Evolutionary conservation across 164 flowering plant species (phyloP).

Genomic region (Litsea cubeba): DNA sequence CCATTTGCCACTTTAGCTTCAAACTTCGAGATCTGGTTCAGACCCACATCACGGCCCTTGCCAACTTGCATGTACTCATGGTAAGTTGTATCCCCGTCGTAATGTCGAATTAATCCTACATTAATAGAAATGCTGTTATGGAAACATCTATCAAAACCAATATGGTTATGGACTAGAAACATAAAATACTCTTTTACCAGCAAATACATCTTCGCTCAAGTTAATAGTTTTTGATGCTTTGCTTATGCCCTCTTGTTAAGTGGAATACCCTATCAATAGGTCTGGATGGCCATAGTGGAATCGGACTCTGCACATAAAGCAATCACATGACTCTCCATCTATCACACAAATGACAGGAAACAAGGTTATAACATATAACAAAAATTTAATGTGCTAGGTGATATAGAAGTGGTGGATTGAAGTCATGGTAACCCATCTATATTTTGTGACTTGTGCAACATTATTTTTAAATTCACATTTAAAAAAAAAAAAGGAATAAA

Average conservation of each 20-base stretch:
- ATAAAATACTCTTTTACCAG: conserved; percentile 43
- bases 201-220: conserved; percentile 93
- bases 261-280: conserved; percentile 92
- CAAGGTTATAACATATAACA: not conserved
- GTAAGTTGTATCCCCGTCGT: conserved; percentile 66
- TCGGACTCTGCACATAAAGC: conserved; percentile 69
- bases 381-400: not conserved
- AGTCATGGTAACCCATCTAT: not conserved
- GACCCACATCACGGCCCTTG: conserved; percentile 95
- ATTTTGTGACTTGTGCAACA: not conserved
- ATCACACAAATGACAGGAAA: not conserved
- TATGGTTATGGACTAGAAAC: conserved; percentile 32
- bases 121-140: conserved; percentile 1
- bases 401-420: not conserved
- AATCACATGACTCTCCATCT: not conserved
- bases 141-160: not conserved
- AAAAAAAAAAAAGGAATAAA: no score
- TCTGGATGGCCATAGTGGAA: conserved; percentile 99
- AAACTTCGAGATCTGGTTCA: conserved; percentile 84
- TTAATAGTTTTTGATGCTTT: conserved; percentile 94
- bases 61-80: conserved; percentile 96
- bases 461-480: not conserved
- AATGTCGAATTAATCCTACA: conserved; percentile 78
- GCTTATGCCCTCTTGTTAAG: conserved; percentile 92
- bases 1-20: conserved; percentile 97